These are phyloP conservation scores for Musa itinerans DNA, from an alignment of 176 grass and related monocot genomes.

Conservation along the genomic window DNA sequence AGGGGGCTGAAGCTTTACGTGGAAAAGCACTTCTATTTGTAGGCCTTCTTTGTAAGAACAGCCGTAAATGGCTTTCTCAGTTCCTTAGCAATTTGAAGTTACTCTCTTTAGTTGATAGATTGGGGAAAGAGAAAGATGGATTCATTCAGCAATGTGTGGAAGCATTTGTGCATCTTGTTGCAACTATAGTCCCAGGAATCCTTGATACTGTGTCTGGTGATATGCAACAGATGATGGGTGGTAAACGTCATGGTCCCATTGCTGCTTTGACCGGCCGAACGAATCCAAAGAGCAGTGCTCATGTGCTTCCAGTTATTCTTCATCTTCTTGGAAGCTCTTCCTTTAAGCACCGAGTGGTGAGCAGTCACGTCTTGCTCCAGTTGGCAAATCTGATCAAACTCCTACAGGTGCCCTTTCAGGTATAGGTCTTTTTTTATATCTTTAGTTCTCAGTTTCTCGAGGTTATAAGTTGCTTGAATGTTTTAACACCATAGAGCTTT, in stretches of 20 bases:
- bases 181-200: constrained; percentile 55
- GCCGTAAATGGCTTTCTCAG: constrained; percentile 79
- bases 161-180: constrained; percentile 70
- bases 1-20: constrained; percentile 70
- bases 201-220: constrained; percentile 76
- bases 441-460: not conserved
- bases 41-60: constrained; percentile 92
- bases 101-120: constrained; percentile 74
- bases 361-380: constrained; percentile 67
- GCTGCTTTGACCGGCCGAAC: constrained; percentile 49
- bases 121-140: constrained; percentile 77
- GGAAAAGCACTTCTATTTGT: constrained; percentile 84
- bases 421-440: constrained; percentile 25
- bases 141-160: constrained; percentile 76
- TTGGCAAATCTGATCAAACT: constrained; percentile 87
- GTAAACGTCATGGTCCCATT: constrained; percentile 70
- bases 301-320: constrained; percentile 88
- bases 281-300: constrained; percentile 71
- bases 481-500: not conserved
- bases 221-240: constrained; percentile 81
- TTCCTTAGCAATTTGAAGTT: constrained; percentile 80
- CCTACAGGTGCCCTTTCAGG: constrained; percentile 75
- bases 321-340: constrained; percentile 90
- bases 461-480: not conserved
- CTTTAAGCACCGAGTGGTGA: constrained; percentile 76